phyloP scores from a whole-genome alignment of 2,329 filamentous ascomycete species.

The Akanthomyces uredinophilus region DNA sequence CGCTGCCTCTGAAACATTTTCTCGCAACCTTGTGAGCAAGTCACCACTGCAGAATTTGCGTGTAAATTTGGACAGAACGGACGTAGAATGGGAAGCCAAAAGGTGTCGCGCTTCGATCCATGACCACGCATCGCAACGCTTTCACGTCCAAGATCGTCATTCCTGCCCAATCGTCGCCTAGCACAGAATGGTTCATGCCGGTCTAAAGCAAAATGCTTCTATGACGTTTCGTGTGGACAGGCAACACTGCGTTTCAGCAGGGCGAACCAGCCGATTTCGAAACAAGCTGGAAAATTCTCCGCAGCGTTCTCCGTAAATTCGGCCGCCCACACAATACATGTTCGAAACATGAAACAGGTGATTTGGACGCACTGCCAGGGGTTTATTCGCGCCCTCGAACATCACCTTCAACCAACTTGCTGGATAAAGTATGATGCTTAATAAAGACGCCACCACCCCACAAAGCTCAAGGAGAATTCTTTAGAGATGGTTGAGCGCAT shows the following conservation, averaged over 20 bases:
- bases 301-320: background rate
- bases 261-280: background rate
- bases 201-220: background rate
- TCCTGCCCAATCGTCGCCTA: background rate
- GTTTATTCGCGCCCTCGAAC: background rate
- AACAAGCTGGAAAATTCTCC: background rate
- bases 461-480: background rate
- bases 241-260: background rate
- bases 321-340: background rate
- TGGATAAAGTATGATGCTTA: background rate
- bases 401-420: background rate
- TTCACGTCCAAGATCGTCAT: background rate
- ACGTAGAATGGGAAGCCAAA: background rate
- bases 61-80: background rate
- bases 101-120: too few species aligned
- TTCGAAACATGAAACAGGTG: background rate
- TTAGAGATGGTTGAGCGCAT: background rate
- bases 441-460: background rate
- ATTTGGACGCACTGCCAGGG: background rate
- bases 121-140: too few species aligned
- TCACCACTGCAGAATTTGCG: background rate
- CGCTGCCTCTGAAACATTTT: background rate
- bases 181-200: background rate
- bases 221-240: background rate
- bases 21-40: background rate